phyloP scores from a whole-genome alignment of 768 basidiomycete genomes.

The Tylopilus sp. region DNA sequence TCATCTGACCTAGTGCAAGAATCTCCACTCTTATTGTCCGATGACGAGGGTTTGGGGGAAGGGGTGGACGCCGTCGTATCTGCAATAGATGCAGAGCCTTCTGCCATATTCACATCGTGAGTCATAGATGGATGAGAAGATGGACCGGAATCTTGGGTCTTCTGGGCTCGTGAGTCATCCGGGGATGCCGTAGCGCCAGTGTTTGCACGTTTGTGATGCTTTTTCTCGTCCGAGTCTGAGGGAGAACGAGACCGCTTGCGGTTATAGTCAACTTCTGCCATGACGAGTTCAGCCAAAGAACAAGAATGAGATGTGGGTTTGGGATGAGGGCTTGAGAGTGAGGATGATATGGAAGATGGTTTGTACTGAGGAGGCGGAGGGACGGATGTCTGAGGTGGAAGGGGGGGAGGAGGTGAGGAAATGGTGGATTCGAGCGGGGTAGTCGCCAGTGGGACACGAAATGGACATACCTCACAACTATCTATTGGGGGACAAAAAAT shows the following conservation, averaged over 20 bases:
- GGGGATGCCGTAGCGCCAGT: constrained; percentile 63
- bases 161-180: constrained; percentile 56
- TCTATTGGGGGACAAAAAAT: not conserved
- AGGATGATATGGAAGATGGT: constrained; percentile 35
- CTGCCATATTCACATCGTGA: constrained; percentile 66
- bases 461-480: constrained; percentile 33
- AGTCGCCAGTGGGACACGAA: constrained; percentile 32
- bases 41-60: constrained; percentile 47
- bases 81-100: constrained; percentile 36
- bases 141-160: constrained; percentile 45
- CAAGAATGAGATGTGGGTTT: constrained; percentile 36
- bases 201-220: constrained; percentile 80
- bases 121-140: constrained; percentile 36
- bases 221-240: constrained; percentile 75
- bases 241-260: constrained; percentile 87
- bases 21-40: constrained; percentile 43
- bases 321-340: constrained; percentile 45
- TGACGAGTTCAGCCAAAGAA: constrained; percentile 58
- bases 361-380: constrained; percentile 37
- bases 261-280: constrained; percentile 83
- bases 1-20: constrained; percentile 34
- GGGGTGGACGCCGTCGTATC: constrained; percentile 54
- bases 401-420: constrained; percentile 52
- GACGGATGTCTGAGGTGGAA: constrained; percentile 49
- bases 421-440: constrained; percentile 56